A percentile compares a stretch with the other conserved stretches of the same genome.
These are phyloP conservation scores for Cordyceps sp. DNA, from an alignment of 2,329 filamentous ascomycete species.

Conservation along the genomic window DNA sequence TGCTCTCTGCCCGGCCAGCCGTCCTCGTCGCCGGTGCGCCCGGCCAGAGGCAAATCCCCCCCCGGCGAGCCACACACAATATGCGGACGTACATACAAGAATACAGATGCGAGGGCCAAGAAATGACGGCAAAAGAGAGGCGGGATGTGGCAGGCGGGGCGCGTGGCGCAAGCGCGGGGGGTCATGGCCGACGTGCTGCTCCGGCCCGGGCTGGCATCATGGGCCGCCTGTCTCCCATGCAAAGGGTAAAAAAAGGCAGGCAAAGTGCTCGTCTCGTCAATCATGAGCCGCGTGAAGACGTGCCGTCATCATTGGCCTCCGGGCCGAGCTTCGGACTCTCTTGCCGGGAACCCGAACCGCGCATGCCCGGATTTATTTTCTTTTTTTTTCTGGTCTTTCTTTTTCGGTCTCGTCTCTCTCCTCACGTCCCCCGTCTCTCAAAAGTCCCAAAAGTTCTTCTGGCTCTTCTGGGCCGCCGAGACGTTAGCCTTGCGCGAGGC, in stretches of 20 bases:
- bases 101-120: background rate
- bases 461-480: slow-evolving; percentile 5
- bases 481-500: slow-evolving; percentile 16
- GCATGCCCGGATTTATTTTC: too few species aligned
- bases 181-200: background rate
- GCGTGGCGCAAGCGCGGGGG: background rate
- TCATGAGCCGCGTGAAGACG: slow-evolving; percentile 17
- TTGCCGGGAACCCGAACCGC: too few species aligned
- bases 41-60: too few species aligned
- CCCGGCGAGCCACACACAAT: too few species aligned
- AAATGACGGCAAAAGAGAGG: background rate
- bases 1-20: too few species aligned
- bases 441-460: slow-evolving; percentile 29
- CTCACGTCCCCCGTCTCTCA: slow-evolving; percentile 10
- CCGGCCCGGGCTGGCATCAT: background rate
- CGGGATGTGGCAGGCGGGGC: background rate
- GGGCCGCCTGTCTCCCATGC: background rate
- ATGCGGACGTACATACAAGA: background rate
- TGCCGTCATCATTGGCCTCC: slow-evolving; percentile 12
- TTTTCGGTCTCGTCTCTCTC: background rate
- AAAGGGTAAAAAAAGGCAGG: slow-evolving; percentile 2
- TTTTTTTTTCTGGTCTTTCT: too few species aligned
- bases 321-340: too few species aligned
- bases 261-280: slow-evolving; percentile 12
- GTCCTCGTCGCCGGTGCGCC: too few species aligned